Percentiles rank a stretch among this genome's conserved stretches.
Conservation (phyloP, 768 basidiomycete genomes). For the Pleurotus ostreatus region DNA sequence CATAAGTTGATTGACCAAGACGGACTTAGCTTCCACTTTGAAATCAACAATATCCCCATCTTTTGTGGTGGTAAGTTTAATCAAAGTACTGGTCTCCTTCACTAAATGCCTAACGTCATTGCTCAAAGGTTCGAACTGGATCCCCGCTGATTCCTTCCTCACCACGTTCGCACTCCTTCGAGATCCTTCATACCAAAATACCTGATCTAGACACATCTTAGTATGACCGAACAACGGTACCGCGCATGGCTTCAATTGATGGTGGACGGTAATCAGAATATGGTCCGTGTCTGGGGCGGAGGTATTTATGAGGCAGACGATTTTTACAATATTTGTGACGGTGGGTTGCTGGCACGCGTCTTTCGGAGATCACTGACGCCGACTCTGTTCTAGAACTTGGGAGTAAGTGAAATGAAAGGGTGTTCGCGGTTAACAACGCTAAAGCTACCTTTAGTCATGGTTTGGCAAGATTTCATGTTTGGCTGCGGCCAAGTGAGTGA, state of each 20-base stretch:
- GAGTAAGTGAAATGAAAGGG: slow-evolving; percentile 31
- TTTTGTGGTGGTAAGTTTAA: slow-evolving; percentile 74
- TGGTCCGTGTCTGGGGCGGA: slow-evolving; percentile 91
- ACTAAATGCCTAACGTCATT: not conserved
- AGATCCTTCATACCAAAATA: not conserved
- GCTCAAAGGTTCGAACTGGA: slow-evolving; percentile 79
- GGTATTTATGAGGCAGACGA: slow-evolving; percentile 80
- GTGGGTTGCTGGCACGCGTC: slow-evolving; percentile 26
- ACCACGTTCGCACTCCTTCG: slow-evolving; percentile 52
- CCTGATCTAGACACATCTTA: slow-evolving; percentile 14
- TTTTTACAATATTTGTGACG: slow-evolving; percentile 85
- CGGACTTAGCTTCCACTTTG: slow-evolving; percentile 85
- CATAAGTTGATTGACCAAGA: slow-evolving; percentile 72
- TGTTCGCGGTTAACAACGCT: not conserved
- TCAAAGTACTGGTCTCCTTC: not conserved
- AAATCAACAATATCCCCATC: slow-evolving; percentile 83
- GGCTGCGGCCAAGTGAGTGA: slow-evolving; percentile 79
- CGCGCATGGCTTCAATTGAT: slow-evolving; percentile 80
- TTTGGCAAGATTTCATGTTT: slow-evolving; percentile 99
- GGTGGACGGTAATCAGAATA: slow-evolving; percentile 90
- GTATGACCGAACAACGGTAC: slow-evolving; percentile 54
- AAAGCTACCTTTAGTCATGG: slow-evolving; percentile 56
- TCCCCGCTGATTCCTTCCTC: slow-evolving; percentile 88
- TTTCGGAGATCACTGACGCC: not conserved
- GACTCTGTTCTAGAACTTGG: slow-evolving; percentile 50